Percentiles rank a stretch among this genome's conserved stretches.
These are phyloP conservation scores for Caryopteris hybrid DNA, from an alignment of 305 asterid species.

Conservation along the genomic window DNA sequence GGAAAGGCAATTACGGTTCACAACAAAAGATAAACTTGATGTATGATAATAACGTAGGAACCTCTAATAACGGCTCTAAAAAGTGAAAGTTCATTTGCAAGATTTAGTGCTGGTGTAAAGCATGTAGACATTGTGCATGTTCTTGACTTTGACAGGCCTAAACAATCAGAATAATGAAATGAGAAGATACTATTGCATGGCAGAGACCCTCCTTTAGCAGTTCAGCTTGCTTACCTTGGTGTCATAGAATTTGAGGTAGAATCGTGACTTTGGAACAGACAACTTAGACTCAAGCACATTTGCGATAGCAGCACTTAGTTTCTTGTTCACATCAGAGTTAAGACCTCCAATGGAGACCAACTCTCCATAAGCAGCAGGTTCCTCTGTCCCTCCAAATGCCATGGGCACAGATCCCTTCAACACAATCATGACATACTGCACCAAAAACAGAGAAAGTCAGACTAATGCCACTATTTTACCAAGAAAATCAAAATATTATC, in stretches of 20 bases:
- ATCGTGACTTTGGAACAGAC: slow-evolving; percentile 65
- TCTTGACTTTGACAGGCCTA: slow-evolving; percentile 93
- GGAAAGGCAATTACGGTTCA: slow-evolving; percentile 1
- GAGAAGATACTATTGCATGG: slow-evolving; percentile 39
- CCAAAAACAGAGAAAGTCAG: not conserved
- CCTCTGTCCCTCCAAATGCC: slow-evolving; percentile 88
- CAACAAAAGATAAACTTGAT: slow-evolving; percentile 7
- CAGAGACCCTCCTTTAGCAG: slow-evolving; percentile 7
- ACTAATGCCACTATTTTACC: slow-evolving; percentile 3
- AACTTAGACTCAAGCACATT: slow-evolving; percentile 68
- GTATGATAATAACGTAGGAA: slow-evolving; percentile 4
- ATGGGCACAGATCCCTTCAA: slow-evolving; percentile 92
- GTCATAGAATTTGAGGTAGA: slow-evolving; percentile 88
- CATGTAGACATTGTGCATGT: slow-evolving; percentile 94
- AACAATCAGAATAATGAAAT: slow-evolving; percentile 70
- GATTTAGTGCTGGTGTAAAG: slow-evolving; percentile 96
- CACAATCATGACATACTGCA: slow-evolving; percentile 93
- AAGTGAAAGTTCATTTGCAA: slow-evolving; percentile 52
- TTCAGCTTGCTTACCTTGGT: slow-evolving; percentile 54
- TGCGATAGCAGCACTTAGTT: slow-evolving; percentile 81
- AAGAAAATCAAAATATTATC: not conserved
- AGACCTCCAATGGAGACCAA: slow-evolving; percentile 82
- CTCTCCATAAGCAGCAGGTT: slow-evolving; percentile 88
- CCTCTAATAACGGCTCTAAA: slow-evolving; percentile 31
- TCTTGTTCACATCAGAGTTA: slow-evolving; percentile 71